Base-by-base conservation (phyloP, 139 green algal genomes). In the Chlorella sorokiniana region DNA sequence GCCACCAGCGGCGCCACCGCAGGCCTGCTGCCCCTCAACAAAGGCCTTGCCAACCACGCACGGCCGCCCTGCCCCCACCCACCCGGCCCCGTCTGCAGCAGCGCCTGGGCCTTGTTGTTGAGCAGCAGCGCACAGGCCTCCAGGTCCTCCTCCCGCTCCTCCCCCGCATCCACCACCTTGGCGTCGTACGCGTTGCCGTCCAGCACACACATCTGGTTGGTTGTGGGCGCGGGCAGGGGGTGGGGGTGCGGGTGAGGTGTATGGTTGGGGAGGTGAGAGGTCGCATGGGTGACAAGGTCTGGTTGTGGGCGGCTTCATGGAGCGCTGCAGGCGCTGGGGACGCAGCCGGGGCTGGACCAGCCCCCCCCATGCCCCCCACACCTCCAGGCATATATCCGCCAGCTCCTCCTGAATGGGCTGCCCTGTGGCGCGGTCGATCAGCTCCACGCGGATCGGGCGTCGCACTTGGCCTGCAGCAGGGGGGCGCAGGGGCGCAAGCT, bases 401-500 rank as follows among this genome's bases (percentile, higher is more conserved):
- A 95, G 90, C 41, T 95, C 90, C 8, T 93, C 87, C 0, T 88
- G 86, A 29, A 95, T 79, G 4, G 91, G 87, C 85, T 91, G 83
- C 22, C 92, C 92, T 0, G 89, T 96, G 29, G 76, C 62, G 1
- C 86, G 78, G 80, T 98, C 94, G 27, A 98, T 89, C 0, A 97
- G 77, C 87, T 98, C 94, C 38, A 98, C 87, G 0, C 94, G 86
- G 76, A 98, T 98, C 78, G 85, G 85, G 94, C 93, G 4, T 92
- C 85, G 81, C 94, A 98, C 52, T 94, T 79, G 73, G 73, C 73
- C 62, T 69, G 62, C 62, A 35, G n/a, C 61, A 29, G 29, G 2
- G 9, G 61, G 10, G 9, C 29, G 2, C 61, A 69, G n/a, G n/a
- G n/a, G n/a, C n/a, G n/a, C n/a, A n/a, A n/a, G n/a, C n/a, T n/a